Percentiles rank a stretch among this genome's conserved stretches.
Evolutionary conservation across 2,329 filamentous ascomycete species (phyloP).

Genomic region (Aspergillus neotritici): DNA sequence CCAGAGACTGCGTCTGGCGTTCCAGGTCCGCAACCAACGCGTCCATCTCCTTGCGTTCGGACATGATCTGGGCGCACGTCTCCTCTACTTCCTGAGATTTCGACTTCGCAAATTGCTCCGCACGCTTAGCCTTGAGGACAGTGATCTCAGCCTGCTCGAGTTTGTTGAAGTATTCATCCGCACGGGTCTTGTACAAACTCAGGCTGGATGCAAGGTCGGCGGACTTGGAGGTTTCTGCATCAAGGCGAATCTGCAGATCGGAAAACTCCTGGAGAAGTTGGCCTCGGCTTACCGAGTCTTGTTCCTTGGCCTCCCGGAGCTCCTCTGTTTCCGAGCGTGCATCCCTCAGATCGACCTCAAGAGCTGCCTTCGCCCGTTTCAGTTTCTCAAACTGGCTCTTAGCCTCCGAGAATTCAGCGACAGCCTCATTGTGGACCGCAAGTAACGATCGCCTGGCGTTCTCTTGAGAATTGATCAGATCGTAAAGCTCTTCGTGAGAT

Average conservation of each 20-base stretch:
- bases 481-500: constrained; percentile 89
- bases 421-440: constrained; percentile 76
- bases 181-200: constrained; percentile 80
- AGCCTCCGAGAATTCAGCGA: constrained; percentile 78
- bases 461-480: constrained; percentile 88
- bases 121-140: constrained; percentile 82
- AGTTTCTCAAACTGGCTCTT: constrained; percentile 83
- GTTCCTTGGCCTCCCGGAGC: constrained; percentile 69
- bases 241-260: constrained; percentile 86
- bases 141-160: constrained; percentile 95
- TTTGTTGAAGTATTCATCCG: constrained; percentile 95
- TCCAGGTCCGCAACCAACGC: constrained; percentile 81
- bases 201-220: constrained; percentile 79
- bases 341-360: constrained; percentile 86
- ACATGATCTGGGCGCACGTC: constrained; percentile 80
- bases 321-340: constrained; percentile 77
- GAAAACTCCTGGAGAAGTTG: constrained; percentile 89
- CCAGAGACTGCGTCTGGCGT: constrained; percentile 78
- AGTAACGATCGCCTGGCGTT: constrained; percentile 76
- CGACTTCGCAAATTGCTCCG: constrained; percentile 87
- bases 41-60: constrained; percentile 88
- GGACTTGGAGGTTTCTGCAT: constrained; percentile 79
- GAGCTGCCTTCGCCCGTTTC: constrained; percentile 68
- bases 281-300: constrained; percentile 79
- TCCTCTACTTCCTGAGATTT: constrained; percentile 90